Percentiles rank a stretch among this genome's conserved stretches.
Evolutionary conservation across 768 basidiomycete species (phyloP).

Genomic region (Calocybe cyanea): DNA sequence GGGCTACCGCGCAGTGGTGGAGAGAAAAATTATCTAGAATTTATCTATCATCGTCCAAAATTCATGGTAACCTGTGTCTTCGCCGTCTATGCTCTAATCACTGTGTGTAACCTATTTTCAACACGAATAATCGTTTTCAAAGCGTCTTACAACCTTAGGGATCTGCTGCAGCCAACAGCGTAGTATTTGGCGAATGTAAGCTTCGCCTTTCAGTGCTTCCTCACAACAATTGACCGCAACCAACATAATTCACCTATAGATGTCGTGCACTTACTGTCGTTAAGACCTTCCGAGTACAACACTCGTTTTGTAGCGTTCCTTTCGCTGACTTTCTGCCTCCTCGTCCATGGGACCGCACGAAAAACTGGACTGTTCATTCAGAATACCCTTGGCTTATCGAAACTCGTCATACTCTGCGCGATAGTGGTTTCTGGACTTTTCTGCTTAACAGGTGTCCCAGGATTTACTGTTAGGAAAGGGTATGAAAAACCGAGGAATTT

Average conservation of each 20-base stretch:
- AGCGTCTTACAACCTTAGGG: slow-evolving; percentile 48
- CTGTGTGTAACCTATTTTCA: slow-evolving; percentile 33
- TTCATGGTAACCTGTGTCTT: slow-evolving; percentile 61
- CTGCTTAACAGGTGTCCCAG: slow-evolving; percentile 43
- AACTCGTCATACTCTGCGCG: slow-evolving; percentile 51
- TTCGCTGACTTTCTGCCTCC: slow-evolving; percentile 52
- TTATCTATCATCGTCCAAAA: slow-evolving; percentile 58
- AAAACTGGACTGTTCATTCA: slow-evolving; percentile 60
- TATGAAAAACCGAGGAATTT: slow-evolving; percentile 57
- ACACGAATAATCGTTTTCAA: slow-evolving; percentile 23
- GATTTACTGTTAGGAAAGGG: slow-evolving; percentile 45
- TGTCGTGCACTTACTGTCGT: slow-evolving; percentile 48
- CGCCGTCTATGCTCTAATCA: slow-evolving; percentile 54
- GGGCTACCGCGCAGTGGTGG: slow-evolving; percentile 69
- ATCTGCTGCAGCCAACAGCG: slow-evolving; percentile 52
- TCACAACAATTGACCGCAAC: too few species aligned
- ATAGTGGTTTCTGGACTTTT: slow-evolving; percentile 54
- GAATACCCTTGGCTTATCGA: slow-evolving; percentile 59
- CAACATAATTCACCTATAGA: too few species aligned
- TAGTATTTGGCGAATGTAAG: slow-evolving; percentile 74
- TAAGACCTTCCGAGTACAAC: slow-evolving; percentile 40
- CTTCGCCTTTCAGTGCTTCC: too few species aligned
- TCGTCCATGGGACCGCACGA: slow-evolving; percentile 52
- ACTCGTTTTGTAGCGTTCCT: slow-evolving; percentile 52
- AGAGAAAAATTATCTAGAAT: slow-evolving; percentile 76